Base-by-base conservation (phyloP, 371 early-diverging fungal species). In the Mortierella sp. region DNA sequence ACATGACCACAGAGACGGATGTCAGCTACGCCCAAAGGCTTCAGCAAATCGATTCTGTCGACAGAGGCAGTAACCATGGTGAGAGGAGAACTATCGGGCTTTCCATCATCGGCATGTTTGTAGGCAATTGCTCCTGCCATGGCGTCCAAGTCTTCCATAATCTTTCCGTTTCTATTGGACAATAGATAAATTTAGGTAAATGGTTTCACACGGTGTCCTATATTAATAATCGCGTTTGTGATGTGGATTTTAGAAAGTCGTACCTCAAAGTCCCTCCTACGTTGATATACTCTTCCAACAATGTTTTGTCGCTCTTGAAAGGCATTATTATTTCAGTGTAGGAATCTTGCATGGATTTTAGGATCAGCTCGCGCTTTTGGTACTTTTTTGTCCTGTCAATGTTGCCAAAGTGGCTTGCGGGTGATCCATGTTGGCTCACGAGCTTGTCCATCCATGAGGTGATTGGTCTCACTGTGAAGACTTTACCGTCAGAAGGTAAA, bases 51-150 rank as follows among this genome's bases (percentile, higher is more conserved):
- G 45, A 98, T 90, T 18, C 98, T 88, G 84, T 97, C 97, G 3
- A 98, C 93, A 8, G 94, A 90, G 0, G 98, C 98, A 10, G 95
- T 96, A 16, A 97, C 97, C 67, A 97, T 91, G 2, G 92, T 92
- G 64, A 93, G 72, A 6, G 94, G 92, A 0, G 91, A 86, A n/a
- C 86, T 84, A 26, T 89, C 86, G 20, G 83, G 86, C 40, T 85
- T 81, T 5, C 85, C 88, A 69, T 92, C 95, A 40, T 91, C 89
- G 62, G 91, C 89, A 70, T 97, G 95, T 70, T 90, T 87, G 83
- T 95, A 97, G 2, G 93, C 88, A 35, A 96, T 90, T 9, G 92
- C 89, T 1, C 92, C 96, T 20, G 96, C 96, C 54, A 97, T 81
- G 0, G 94, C 93, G 81, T 97, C 97, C 73, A 97, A 84, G 67